Evolutionary conservation across 495 filamentous ascomycete genomes (phyloP).

Genomic region (Hyaloscypha finlandica): DNA sequence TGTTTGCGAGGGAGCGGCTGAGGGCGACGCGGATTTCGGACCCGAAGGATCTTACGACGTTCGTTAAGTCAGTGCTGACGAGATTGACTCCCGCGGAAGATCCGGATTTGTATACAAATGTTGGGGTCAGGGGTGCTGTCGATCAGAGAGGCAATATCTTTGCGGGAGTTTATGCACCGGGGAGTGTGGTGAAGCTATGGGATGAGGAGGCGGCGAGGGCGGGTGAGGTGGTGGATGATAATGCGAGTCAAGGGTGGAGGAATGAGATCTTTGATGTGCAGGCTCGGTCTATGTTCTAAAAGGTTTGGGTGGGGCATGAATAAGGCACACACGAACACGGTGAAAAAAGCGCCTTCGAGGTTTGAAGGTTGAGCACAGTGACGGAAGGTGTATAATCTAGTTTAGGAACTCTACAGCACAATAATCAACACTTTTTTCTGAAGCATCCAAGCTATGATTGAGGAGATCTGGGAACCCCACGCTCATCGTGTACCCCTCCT

Average conservation of each 20-base stretch:
- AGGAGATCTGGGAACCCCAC: too few species aligned
- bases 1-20: slow-evolving; percentile 84
- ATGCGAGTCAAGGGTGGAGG: slow-evolving; percentile 71
- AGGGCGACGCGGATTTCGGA: slow-evolving; percentile 81
- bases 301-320: background rate
- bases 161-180: slow-evolving; percentile 81
- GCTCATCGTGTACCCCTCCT: too few species aligned
- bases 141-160: slow-evolving; percentile 60
- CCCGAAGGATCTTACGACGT: slow-evolving; percentile 76
- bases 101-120: slow-evolving; percentile 68
- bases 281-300: slow-evolving; percentile 12
- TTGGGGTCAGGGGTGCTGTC: slow-evolving; percentile 57
- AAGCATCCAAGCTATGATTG: too few species aligned
- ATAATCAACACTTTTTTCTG: too few species aligned
- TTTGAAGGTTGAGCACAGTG: too few species aligned
- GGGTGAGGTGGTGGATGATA: slow-evolving; percentile 62
- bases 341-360: background rate
- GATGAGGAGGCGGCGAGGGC: slow-evolving; percentile 73
- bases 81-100: slow-evolving; percentile 68
- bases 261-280: slow-evolving; percentile 84
- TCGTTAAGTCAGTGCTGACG: slow-evolving; percentile 78
- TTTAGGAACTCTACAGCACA: too few species aligned
- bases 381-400: too few species aligned
- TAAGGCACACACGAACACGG: background rate
- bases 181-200: slow-evolving; percentile 85